Percentiles rank a stretch among this genome's conserved stretches.
phyloP scores from a whole-genome alignment of 495 filamentous ascomycete genomes.

The Amphirosellinia nigrospora region DNA sequence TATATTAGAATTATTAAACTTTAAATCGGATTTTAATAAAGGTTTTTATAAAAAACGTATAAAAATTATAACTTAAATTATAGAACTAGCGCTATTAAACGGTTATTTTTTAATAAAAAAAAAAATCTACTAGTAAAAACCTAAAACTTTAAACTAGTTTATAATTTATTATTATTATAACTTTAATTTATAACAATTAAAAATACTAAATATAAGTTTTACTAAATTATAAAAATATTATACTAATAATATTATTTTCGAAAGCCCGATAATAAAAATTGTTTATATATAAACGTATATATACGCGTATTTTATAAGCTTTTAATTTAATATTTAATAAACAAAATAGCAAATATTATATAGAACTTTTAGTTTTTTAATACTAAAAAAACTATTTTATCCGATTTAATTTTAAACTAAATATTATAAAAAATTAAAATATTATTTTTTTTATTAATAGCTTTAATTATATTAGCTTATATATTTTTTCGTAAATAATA shows the following conservation, averaged over 20 bases:
- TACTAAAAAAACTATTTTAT: not conserved
- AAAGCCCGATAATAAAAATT: not conserved
- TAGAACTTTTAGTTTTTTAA: not conserved
- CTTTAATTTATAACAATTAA: no score
- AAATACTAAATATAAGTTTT: no score
- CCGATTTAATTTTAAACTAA: not conserved
- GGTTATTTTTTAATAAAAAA: no score
- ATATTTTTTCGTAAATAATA: no score
- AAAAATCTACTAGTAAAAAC: no score
- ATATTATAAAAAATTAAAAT: not conserved
- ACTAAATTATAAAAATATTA: no score
- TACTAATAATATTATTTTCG: not conserved
- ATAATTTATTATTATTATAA: no score
- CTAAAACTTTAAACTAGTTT: no score
- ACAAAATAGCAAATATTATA: not conserved
- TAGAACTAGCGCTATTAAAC: no score
- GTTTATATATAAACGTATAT: not conserved
- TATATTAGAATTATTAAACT: not conserved
- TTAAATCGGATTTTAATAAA: not conserved
- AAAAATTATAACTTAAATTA: not conserved
- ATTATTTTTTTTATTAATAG: slow-evolving; percentile 1
- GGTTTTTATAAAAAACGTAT: not conserved
- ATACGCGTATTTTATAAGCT: not conserved
- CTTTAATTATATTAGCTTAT: no score
- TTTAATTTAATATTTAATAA: not conserved